A percentile compares a stretch with the other conserved stretches of the same genome.
Conservation (phyloP, 768 basidiomycete genomes). For the Baorangia bicolor region DNA sequence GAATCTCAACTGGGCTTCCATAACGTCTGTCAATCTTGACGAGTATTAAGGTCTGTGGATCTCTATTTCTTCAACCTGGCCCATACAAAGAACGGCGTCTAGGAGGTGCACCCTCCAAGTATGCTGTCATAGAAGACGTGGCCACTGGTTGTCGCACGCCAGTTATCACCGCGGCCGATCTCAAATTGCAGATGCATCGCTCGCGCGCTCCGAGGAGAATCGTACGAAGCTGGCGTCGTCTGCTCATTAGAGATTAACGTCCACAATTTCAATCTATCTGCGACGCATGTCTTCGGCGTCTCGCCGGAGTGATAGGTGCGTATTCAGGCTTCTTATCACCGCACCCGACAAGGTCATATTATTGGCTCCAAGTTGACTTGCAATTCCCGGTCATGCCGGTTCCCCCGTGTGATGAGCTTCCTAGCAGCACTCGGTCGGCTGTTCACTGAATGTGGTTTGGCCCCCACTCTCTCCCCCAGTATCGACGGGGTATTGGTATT, state of each 20-base stretch:
- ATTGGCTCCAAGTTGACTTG: neutral
- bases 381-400: conserved; percentile 8
- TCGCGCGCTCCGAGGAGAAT: conserved; percentile 27
- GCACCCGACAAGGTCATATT: conserved; percentile 24
- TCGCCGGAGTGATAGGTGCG: conserved; percentile 11
- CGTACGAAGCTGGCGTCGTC: conserved; percentile 7
- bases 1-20: conserved; percentile 16
- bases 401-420: neutral
- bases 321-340: conserved; percentile 4
- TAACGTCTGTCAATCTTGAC: conserved; percentile 24
- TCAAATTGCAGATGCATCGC: conserved; percentile 1
- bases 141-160: neutral
- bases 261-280: conserved; percentile 11
- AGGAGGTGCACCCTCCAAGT: conserved; percentile 4
- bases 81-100: conserved; percentile 16
- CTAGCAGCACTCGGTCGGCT: neutral
- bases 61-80: conserved; percentile 10
- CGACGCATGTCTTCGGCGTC: conserved; percentile 6
- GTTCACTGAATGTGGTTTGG: neutral
- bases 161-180: conserved; percentile 30
- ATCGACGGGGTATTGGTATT: neutral
- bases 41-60: conserved; percentile 20
- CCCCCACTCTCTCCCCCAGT: neutral
- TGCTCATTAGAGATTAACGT: conserved; percentile 24
- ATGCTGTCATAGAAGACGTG: conserved; percentile 13